Evolutionary conservation across 1,139 yeast species (phyloP).

Genomic region (Candida gigantensis): DNA sequence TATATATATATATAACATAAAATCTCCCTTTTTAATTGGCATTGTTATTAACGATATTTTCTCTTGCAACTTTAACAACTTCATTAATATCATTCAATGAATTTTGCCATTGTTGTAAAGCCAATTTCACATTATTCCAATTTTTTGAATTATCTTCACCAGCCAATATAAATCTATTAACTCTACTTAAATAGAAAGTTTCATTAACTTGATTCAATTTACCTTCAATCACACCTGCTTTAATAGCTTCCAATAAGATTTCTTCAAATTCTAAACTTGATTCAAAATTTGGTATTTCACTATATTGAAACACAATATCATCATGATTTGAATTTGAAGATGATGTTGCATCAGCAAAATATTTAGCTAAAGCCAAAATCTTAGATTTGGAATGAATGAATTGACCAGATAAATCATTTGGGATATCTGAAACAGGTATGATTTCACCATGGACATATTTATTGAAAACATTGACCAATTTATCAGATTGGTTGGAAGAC

Average conservation of each 20-base stretch:
- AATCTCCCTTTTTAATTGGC: conserved; percentile 6
- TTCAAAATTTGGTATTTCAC: conserved; percentile 39
- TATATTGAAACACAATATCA: conserved; percentile 29
- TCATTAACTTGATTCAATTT: conserved; percentile 48
- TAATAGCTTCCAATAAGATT: conserved; percentile 46
- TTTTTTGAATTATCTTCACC: conserved; percentile 36
- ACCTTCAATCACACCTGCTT: conserved; percentile 48
- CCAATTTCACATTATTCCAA: conserved; percentile 39
- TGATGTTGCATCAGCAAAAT: conserved; percentile 25
- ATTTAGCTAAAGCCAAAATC: conserved; percentile 45
- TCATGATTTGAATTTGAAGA: conserved; percentile 18
- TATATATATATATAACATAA: conserved; percentile 3
- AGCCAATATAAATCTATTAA: conserved; percentile 44
- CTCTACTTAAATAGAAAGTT: conserved; percentile 46
- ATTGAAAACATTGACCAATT: conserved; percentile 31
- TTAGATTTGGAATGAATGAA: conserved; percentile 38
- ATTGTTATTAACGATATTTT: conserved; percentile 38
- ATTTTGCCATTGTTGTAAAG: conserved; percentile 42
- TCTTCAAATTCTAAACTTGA: conserved; percentile 41
- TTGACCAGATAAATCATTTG: conserved; percentile 19
- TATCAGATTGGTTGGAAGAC: conserved; percentile 19
- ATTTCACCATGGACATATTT: conserved; percentile 42
- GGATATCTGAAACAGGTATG: conserved; percentile 13
- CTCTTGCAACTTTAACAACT: conserved; percentile 47
- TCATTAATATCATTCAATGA: conserved; percentile 45